Conservation (phyloP, 306 rosid species). For the Boehmeria nivea region DNA sequence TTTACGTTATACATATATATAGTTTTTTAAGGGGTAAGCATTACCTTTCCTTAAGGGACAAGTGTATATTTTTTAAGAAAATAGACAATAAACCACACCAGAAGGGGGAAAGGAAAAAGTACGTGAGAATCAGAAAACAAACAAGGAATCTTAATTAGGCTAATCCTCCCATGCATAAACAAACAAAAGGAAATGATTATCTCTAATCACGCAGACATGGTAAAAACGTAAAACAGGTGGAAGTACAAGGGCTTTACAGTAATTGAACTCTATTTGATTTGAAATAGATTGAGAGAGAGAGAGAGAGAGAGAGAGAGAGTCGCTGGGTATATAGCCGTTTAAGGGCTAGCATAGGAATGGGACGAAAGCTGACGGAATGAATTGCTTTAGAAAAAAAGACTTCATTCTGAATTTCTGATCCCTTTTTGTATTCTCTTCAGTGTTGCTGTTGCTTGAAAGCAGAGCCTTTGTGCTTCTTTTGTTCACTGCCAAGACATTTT, state of each 20-base stretch:
- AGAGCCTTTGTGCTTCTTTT: too few relatives aligned
- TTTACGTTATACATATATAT: too few relatives aligned
- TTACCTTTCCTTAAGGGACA: too few relatives aligned
- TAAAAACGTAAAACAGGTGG: too few relatives aligned
- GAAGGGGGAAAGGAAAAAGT: not conserved
- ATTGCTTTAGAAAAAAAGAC: too few relatives aligned
- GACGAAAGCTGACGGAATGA: conserved; percentile 6
- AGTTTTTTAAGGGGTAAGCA: too few relatives aligned
- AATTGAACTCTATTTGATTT: not conserved
- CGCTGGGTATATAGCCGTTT: conserved; percentile 26
- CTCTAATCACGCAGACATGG: not conserved
- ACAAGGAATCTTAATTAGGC: not conserved
- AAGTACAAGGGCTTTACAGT: conserved; percentile 12
- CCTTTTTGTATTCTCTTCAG: too few relatives aligned
- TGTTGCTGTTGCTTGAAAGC: too few relatives aligned
- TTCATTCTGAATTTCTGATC: too few relatives aligned
- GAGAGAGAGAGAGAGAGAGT: not conserved
- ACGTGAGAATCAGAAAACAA: not conserved
- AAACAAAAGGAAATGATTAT: not conserved
- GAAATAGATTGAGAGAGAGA: not conserved
- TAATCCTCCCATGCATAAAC: not conserved
- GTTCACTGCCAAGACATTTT: too few relatives aligned
- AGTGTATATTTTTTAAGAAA: too few relatives aligned
- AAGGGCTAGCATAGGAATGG: not conserved
- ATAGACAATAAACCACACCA: too few relatives aligned